Evolutionary conservation across 1,139 yeast genomes (phyloP), one percentile per base, ranked within the genome.

Genomic region (Spathaspora jeffriesii): DNA sequence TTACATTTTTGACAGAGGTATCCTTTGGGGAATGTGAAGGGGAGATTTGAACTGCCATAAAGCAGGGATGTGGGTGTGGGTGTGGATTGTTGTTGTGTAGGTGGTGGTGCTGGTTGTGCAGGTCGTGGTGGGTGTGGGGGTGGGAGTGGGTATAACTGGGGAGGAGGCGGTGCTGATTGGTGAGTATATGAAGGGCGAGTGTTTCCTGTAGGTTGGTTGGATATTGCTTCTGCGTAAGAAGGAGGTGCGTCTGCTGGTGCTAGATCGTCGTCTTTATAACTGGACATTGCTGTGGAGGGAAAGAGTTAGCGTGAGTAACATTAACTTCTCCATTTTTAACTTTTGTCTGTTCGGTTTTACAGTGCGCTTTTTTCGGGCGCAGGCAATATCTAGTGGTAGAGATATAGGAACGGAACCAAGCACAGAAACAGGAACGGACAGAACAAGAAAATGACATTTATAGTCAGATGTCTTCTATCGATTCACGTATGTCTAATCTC

Each of bases 21-120:
- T 2, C 76, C 73, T 18, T 60, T 56, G 2, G 78, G 74, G 50
- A 58, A 75, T 32, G 53, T 44, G 77, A 89, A 88, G 0, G 96
- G 96, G 4, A 86, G 68, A 14, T 59, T 57, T 4, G 62, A 51
- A 50, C 73, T 73, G 40, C 59, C 58, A 1, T 71, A 68, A 9
- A 53, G 54, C 40, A 60, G 62, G 7, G 47, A 47, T 3, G 53
- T 38, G 56, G 62, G 15, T 45, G 49, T 5, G 28, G 43, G 31
- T 39, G 37, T 11, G 39, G 45, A 21, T 18, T 32, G 20, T 25
- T 18, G 40, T n/a, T n/a, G 9, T 25, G 28, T 25, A 45, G 22
- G 37, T 43, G 31, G 25, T 18, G 50, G 48, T 36, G 43, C 31
- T 15, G 50, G 47, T 25, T 43, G 52, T 15, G 43, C 34, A 14